Evolutionary conservation across 2,329 filamentous ascomycete species (phyloP).

Genomic region (Ophiostoma tasmaniense): DNA sequence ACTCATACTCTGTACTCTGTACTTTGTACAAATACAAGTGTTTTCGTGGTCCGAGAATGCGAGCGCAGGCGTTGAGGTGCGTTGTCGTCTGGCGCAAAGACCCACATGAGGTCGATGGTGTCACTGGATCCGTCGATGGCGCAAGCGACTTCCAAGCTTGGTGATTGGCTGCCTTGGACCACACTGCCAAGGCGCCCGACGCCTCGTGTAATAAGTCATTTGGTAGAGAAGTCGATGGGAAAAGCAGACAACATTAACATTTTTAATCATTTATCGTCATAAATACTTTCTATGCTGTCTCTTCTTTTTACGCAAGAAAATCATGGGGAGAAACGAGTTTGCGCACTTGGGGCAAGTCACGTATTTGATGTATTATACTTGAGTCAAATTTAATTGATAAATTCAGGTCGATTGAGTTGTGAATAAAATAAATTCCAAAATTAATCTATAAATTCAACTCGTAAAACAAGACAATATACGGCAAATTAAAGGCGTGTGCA

Average conservation of each 20-base stretch:
- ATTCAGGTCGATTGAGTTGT: not conserved
- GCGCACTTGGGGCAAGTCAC: not conserved
- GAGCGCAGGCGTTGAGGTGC: not conserved
- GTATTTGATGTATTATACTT: not conserved
- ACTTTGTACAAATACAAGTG: not conserved
- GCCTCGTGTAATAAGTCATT: not conserved
- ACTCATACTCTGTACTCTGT: too few relatives aligned
- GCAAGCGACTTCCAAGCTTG: conserved; percentile 11
- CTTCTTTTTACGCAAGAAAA: not conserved
- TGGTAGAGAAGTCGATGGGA: too few relatives aligned
- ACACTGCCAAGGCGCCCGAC: not conserved
- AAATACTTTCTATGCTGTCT: not conserved
- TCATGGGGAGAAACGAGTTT: not conserved
- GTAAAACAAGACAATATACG: not conserved
- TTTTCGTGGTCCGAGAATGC: not conserved
- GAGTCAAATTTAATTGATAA: not conserved
- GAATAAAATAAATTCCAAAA: not conserved
- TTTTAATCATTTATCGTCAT: not conserved
- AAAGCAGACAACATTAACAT: too few relatives aligned
- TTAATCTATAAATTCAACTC: not conserved
- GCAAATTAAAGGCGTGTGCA: too few relatives aligned
- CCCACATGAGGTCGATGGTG: conserved; percentile 19
- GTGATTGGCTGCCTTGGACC: conserved; percentile 20
- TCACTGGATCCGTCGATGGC: conserved; percentile 21
- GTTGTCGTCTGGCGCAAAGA: not conserved